Evolutionary conservation across 2,329 filamentous ascomycete genomes (phyloP), one percentile per base, ranked within the genome.

Genomic region (Cladobotryum protrusum): DNA sequence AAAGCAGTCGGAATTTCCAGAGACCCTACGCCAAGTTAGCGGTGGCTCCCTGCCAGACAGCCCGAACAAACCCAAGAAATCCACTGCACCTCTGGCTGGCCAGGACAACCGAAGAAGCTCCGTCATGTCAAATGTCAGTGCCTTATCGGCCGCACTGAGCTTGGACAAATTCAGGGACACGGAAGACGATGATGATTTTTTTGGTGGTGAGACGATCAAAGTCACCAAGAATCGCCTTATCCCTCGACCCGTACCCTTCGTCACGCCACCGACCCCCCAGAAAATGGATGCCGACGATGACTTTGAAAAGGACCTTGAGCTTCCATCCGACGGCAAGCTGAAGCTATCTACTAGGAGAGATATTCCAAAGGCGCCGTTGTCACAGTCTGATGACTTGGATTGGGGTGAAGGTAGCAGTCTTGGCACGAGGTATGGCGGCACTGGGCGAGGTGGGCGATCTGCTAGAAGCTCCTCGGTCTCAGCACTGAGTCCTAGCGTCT

Each of bases 401-500:
- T 95, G 92, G 87, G 89, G 87, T 47, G 93, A 97, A 69, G 91
- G 90, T 49, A 96, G 91, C 65, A 96, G 91, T 65, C 76, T 96
- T 52, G 90, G 92, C 36, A 95, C 92, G 41, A 82, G 92, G 50
- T 92, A 91, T 69, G 91, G 87, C 36, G 92, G 92, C 41, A 96
- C 89, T 13, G 80, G 83, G 56, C 83, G 89, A 59, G 89, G 92
- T 61, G 79, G 77, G n/a, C 82, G 82, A 37, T 91, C 89, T 44
- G 83, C 84, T 61, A 83, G 89, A 60, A 93, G 89, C 71, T 96
- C 90, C 1, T 92, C 89, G 15, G 83, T 86, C 34, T 96, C 91
- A 36, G 88, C 89, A 24, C 79, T 96, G 66, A 97, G 92, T 63
- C 92, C 93, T 13, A 97, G 91, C 65, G 80, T 95, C 49, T 88